Evolutionary conservation across 306 rosid genomes (phyloP).

Genomic region (Dalbergia cultrata): DNA sequence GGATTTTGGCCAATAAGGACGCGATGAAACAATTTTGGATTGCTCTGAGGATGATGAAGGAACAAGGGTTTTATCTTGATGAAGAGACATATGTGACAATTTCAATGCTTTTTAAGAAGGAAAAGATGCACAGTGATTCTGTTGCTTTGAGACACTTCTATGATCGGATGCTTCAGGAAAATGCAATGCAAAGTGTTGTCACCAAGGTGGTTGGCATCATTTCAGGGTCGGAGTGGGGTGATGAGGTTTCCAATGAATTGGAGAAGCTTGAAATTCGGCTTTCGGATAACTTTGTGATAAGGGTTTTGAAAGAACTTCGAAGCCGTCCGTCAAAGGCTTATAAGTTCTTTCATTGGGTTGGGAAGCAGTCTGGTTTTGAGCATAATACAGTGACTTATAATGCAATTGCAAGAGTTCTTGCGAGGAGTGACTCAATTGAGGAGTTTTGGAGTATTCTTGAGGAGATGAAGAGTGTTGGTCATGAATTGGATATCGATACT

Average conservation of each 20-base stretch:
- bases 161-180: constrained; percentile 65
- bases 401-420: constrained; percentile 69
- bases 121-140: constrained; percentile 60
- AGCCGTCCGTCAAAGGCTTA: constrained; percentile 58
- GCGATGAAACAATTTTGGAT: constrained; percentile 77
- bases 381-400: constrained; percentile 70
- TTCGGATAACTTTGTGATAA: constrained; percentile 65
- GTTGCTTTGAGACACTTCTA: constrained; percentile 65
- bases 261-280: constrained; percentile 53
- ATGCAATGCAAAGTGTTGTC: constrained; percentile 62
- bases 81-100: constrained; percentile 64
- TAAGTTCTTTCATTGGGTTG: constrained; percentile 72
- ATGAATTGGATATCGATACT: constrained; percentile 76
- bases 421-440: constrained; percentile 58
- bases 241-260: constrained; percentile 54
- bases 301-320: constrained; percentile 71
- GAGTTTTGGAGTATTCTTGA: constrained; percentile 81
- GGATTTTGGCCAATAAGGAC: constrained; percentile 57
- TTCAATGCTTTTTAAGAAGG: constrained; percentile 47
- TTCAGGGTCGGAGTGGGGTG: constrained; percentile 61
- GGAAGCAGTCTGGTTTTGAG: constrained; percentile 52
- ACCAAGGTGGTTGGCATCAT: constrained; percentile 61
- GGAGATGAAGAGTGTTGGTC: constrained; percentile 66
- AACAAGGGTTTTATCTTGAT: constrained; percentile 73
- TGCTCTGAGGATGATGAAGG: constrained; percentile 66